phyloP scores from a whole-genome alignment of 805 yeast species.

The Wickerhamiella domercqiae region DNA sequence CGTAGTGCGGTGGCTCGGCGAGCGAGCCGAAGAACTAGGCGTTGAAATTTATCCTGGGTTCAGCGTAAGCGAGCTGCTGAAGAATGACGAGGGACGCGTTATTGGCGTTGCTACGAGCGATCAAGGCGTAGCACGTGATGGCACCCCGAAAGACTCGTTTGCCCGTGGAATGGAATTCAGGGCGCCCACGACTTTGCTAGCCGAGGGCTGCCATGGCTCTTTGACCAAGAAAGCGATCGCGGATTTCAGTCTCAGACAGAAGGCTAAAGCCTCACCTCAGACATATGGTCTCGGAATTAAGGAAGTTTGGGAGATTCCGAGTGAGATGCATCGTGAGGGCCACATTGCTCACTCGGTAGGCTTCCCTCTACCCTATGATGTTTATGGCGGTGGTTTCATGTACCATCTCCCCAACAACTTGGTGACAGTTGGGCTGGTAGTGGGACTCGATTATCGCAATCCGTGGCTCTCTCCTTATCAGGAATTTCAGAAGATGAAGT shows the following conservation, averaged over 20 bases:
- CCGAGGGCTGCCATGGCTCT: conserved; percentile 99
- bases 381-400: conserved; percentile 94
- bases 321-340: conserved; percentile 68
- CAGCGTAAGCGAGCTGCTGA: conserved; percentile 65
- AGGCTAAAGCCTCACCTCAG: conserved; percentile 41
- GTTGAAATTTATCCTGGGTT: conserved; percentile 89
- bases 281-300: conserved; percentile 93
- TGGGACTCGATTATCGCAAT: conserved; percentile 86
- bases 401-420: conserved; percentile 78
- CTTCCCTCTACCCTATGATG: conserved; percentile 55
- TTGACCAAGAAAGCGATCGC: conserved; percentile 61
- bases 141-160: conserved; percentile 65
- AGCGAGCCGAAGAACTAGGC: conserved; percentile 82
- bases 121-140: conserved; percentile 65
- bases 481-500: conserved; percentile 89
- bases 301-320: conserved; percentile 91
- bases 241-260: conserved; percentile 50
- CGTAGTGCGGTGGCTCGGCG: conserved; percentile 69
- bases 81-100: conserved; percentile 41
- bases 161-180: conserved; percentile 97
- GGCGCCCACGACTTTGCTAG: conserved; percentile 74
- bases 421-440: conserved; percentile 85
- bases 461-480: conserved; percentile 93
- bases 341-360: conserved; percentile 80
- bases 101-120: conserved; percentile 91